These are phyloP conservation scores for Candida manassasensis DNA, from an alignment of 805 yeast species.

Conservation along the genomic window DNA sequence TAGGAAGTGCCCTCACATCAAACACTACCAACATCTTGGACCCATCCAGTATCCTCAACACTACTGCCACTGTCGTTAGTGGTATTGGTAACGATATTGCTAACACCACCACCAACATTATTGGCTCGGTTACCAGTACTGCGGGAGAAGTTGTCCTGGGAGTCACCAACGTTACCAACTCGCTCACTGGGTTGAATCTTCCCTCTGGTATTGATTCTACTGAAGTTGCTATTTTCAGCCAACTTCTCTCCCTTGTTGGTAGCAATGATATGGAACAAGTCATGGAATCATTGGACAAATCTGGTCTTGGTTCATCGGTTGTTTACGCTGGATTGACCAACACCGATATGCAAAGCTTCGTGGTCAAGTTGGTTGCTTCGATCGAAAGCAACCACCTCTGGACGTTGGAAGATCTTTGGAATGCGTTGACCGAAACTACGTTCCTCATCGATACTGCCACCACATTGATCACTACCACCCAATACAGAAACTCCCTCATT, in stretches of 20 bases:
- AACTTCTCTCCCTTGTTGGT: conserved; percentile 7
- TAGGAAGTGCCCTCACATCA: neutral
- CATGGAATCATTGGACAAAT: conserved; percentile 10
- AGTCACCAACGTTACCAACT: conserved; percentile 1
- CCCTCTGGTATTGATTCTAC: conserved; percentile 1
- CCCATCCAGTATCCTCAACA: conserved; percentile 5
- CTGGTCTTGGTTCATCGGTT: conserved; percentile 12
- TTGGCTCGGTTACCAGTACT: conserved; percentile 3
- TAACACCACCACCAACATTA: conserved; percentile 3
- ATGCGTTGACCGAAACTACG: neutral
- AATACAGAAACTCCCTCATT: conserved; percentile 2
- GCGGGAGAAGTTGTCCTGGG: conserved; percentile 5
- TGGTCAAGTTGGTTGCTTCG: conserved; percentile 7
- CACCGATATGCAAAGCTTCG: conserved; percentile 9
- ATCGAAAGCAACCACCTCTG: conserved; percentile 2
- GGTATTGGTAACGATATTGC: conserved; percentile 1
- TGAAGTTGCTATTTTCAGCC: conserved; percentile 3
- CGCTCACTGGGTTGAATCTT: conserved; percentile 1
- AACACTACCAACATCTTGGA: neutral
- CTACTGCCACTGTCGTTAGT: neutral
- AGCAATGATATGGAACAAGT: conserved; percentile 8
- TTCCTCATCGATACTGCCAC: conserved; percentile 3
- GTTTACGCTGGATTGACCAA: conserved; percentile 9
- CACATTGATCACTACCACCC: conserved; percentile 1
- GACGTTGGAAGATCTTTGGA: neutral